These are phyloP conservation scores for Tuber aestivum DNA, from an alignment of 495 filamentous ascomycete genomes.

Conservation along the genomic window DNA sequence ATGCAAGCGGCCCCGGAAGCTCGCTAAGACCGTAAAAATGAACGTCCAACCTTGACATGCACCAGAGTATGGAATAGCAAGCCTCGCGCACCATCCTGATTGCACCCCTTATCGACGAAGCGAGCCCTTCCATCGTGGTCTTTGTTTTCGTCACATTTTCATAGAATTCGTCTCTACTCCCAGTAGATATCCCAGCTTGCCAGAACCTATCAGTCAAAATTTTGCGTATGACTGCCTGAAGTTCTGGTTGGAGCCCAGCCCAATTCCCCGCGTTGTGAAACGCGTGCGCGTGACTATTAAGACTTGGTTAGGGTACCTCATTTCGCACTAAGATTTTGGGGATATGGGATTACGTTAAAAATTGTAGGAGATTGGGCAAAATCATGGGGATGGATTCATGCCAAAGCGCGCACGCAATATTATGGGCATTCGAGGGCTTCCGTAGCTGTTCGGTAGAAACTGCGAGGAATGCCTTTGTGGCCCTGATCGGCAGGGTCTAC, in stretches of 20 bases:
- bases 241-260: slow-evolving; percentile 68
- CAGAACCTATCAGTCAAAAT: slow-evolving; percentile 95
- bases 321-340: neutral
- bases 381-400: slow-evolving; percentile 73
- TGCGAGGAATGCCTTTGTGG: slow-evolving; percentile 82
- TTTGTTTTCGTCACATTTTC: slow-evolving; percentile 82
- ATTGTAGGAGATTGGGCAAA: slow-evolving; percentile 76
- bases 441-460: slow-evolving; percentile 85
- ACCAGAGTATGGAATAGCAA: slow-evolving; percentile 86
- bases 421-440: slow-evolving; percentile 59
- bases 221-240: slow-evolving; percentile 67
- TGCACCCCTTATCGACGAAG: slow-evolving; percentile 82
- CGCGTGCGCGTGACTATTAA: slow-evolving; percentile 73
- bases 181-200: slow-evolving; percentile 94
- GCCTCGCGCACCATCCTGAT: slow-evolving; percentile 84
- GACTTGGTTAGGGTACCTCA: slow-evolving; percentile 13
- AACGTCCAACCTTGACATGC: slow-evolving; percentile 79
- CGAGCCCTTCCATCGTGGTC: slow-evolving; percentile 83
- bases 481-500: slow-evolving; percentile 67
- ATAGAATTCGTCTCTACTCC: slow-evolving; percentile 94
- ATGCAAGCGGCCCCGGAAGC: slow-evolving; percentile 74
- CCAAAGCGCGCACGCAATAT: slow-evolving; percentile 72
- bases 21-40: slow-evolving; percentile 84
- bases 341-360: slow-evolving; percentile 58
- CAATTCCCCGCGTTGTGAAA: slow-evolving; percentile 85